A percentile compares a stretch with the other conserved stretches of the same genome.
These are phyloP conservation scores for Arthrobotrys conoides DNA, from an alignment of 2,329 filamentous ascomycete species.

Conservation along the genomic window DNA sequence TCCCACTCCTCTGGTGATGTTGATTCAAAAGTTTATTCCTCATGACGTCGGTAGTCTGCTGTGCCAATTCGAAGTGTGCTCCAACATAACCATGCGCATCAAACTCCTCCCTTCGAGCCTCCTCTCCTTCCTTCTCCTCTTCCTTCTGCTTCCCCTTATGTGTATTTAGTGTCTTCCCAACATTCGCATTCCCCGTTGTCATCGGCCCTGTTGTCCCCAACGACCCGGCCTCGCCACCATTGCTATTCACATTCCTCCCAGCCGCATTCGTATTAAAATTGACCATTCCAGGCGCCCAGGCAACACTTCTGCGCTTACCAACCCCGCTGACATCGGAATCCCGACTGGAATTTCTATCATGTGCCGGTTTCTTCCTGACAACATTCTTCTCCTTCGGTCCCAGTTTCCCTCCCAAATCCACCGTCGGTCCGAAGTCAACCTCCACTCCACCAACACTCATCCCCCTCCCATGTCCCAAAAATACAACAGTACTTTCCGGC, in stretches of 20 bases:
- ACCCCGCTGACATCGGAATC: slow-evolving; percentile 6
- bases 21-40: slow-evolving; percentile 41
- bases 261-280: slow-evolving; percentile 40
- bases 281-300: slow-evolving; percentile 82
- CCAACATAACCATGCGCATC: slow-evolving; percentile 47
- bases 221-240: background rate
- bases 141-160: slow-evolving; percentile 15
- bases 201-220: background rate
- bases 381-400: slow-evolving; percentile 26
- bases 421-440: slow-evolving; percentile 54
- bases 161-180: background rate
- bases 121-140: background rate
- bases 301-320: slow-evolving; percentile 73
- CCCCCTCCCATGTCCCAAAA: slow-evolving; percentile 21
- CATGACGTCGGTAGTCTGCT: slow-evolving; percentile 51
- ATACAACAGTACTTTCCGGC: slow-evolving; percentile 11
- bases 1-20: slow-evolving; percentile 32
- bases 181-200: background rate
- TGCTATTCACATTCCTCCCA: slow-evolving; percentile 3
- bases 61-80: slow-evolving; percentile 38
- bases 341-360: slow-evolving; percentile 7
- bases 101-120: background rate
- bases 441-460: slow-evolving; percentile 37
- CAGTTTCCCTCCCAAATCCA: slow-evolving; percentile 33
- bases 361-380: background rate